phyloP scores from a whole-genome alignment of 352 stramenopile species.

The Phytophthora rubi region DNA sequence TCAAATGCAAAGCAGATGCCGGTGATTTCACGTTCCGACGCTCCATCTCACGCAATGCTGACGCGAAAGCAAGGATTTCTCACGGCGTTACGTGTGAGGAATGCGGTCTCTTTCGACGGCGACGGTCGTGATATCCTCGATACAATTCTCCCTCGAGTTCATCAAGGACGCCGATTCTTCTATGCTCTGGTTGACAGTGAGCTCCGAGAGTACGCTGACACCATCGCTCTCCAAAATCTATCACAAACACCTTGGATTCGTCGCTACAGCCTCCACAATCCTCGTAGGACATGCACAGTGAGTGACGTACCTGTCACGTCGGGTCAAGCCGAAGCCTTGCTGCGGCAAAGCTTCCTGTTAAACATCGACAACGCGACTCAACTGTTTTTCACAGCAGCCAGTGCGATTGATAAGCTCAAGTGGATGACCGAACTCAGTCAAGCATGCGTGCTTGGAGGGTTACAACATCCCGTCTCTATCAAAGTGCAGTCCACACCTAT shows the following conservation, averaged over 20 bases:
- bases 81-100: slow-evolving; percentile 12
- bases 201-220: slow-evolving; percentile 47
- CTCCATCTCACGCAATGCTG: slow-evolving; percentile 13
- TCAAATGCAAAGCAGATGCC: slow-evolving; percentile 8
- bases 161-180: slow-evolving; percentile 36
- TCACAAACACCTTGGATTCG: slow-evolving; percentile 5
- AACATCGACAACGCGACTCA: slow-evolving; percentile 17
- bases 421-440: slow-evolving; percentile 53
- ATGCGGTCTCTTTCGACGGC: neutral
- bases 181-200: slow-evolving; percentile 40
- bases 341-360: slow-evolving; percentile 53
- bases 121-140: slow-evolving; percentile 9
- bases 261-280: slow-evolving; percentile 30
- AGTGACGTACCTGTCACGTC: slow-evolving; percentile 21
- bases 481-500: slow-evolving; percentile 21
- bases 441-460: slow-evolving; percentile 18
- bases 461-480: slow-evolving; percentile 22
- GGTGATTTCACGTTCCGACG: neutral
- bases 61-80: slow-evolving; percentile 54
- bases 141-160: slow-evolving; percentile 23
- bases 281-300: slow-evolving; percentile 12
- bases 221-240: slow-evolving; percentile 32
- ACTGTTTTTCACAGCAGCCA: slow-evolving; percentile 51
- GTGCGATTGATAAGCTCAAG: slow-evolving; percentile 48
- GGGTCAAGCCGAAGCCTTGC: slow-evolving; percentile 26